These are phyloP conservation scores for Quambalaria eucalypti DNA, from an alignment of 1,284 basidiomycete genomes.

Conservation along the genomic window DNA sequence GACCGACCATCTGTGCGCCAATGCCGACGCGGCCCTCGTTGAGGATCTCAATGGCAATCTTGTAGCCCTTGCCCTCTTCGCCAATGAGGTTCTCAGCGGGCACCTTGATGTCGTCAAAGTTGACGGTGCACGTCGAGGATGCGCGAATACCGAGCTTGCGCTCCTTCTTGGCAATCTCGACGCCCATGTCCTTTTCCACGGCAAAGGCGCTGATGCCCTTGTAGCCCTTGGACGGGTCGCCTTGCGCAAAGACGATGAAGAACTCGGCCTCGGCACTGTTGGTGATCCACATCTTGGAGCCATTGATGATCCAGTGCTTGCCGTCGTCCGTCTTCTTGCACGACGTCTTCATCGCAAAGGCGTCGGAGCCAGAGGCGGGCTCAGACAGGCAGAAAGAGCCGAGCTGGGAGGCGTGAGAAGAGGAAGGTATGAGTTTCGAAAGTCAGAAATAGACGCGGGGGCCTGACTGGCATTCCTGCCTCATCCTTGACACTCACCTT, in stretches of 20 bases:
- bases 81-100: slow-evolving; percentile 90
- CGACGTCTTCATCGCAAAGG: slow-evolving; percentile 90
- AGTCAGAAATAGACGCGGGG: background rate
- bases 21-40: slow-evolving; percentile 98
- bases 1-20: slow-evolving; percentile 71
- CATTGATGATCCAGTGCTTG: slow-evolving; percentile 68
- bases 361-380: slow-evolving; percentile 84
- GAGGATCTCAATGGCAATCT: slow-evolving; percentile 87
- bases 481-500: no score
- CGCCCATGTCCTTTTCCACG: slow-evolving; percentile 90
- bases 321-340: slow-evolving; percentile 68
- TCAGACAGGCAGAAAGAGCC: slow-evolving; percentile 95
- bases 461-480: slow-evolving; percentile 21
- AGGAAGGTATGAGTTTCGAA: background rate
- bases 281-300: slow-evolving; percentile 99
- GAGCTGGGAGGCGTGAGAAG: slow-evolving; percentile 60
- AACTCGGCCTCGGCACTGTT: slow-evolving; percentile 94
- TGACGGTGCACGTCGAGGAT: slow-evolving; percentile 91
- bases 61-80: slow-evolving; percentile 88
- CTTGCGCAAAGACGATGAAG: slow-evolving; percentile 79
- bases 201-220: slow-evolving; percentile 98
- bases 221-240: slow-evolving; percentile 90
- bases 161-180: slow-evolving; percentile 97
- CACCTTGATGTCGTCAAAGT: slow-evolving; percentile 88
- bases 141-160: slow-evolving; percentile 94